Base-by-base conservation (phyloP, 352 stramenopile species). In the Blastocystis sp. region DNA sequence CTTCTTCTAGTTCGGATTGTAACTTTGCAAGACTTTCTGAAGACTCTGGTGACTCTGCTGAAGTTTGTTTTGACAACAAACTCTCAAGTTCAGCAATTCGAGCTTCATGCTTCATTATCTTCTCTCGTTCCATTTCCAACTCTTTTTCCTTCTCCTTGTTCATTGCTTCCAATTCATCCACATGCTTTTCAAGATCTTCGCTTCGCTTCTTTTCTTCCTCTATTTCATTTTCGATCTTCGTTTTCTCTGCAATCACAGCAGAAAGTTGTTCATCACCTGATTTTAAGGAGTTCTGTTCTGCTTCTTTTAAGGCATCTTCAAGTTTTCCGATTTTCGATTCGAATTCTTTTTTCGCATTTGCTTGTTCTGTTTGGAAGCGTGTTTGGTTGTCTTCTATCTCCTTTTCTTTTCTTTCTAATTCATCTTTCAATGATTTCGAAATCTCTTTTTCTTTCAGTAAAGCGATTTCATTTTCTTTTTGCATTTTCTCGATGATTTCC, bases 181-280 rank as follows among this genome's bases (percentile, higher is more conserved):
- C 37, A 37, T n/a, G 34, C 6, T 56, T 26, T n/a, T 79, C 68
- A 18, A 29, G 23, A 13, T 56, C 54, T 34, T 80, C 70, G 0
- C 5, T 6, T 37, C 37, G 45, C 29, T 39, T 47, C 70, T 63
- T 63, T 56, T 80, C 45, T 50, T 80, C 39, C 18, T 54, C 70
- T 7, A 50, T 55, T 34, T 8, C 43, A 50, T 84, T 84, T 55
- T 84, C 73, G 2, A 41, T 37, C 39, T 50, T 29, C 9, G 59
- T 55, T 15, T 23, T 39, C 29, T 84, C 47, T 7, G 45, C 73
- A 1, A 18, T 20, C 37, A 43, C 11, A 8, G 73, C 45, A 3
- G 23, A 29, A 34, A 66, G 13, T 23, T 68, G 47, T 55, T 84
- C 73, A 23, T 84, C 73, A 23, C 73, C 73, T 23, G 73, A 84